A percentile compares a stretch with the other conserved stretches of the same genome.
Conservation (phyloP, 2,329 filamentous ascomycete species). For the Periglandula ipomoeae region DNA sequence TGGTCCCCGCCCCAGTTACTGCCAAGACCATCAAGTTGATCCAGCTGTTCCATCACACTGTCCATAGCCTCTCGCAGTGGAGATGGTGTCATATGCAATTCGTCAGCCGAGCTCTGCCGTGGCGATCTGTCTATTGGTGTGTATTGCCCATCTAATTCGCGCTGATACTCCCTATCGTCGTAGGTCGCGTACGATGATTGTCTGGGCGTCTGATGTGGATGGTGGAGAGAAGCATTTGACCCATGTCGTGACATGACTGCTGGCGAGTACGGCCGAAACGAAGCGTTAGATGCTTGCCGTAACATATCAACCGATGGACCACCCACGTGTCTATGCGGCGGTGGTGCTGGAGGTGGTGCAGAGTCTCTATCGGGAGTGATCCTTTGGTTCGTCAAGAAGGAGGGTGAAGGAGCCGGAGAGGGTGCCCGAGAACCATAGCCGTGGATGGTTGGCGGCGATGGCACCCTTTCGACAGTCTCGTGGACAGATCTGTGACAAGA, state of each 20-base stretch:
- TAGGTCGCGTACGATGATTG: conserved; percentile 33
- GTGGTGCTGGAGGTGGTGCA: conserved; percentile 73
- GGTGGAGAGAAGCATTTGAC: conserved; percentile 26
- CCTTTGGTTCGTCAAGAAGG: conserved; percentile 15
- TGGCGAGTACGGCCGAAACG: conserved; percentile 20
- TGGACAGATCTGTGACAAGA: conserved; percentile 18
- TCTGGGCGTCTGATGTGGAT: conserved; percentile 20
- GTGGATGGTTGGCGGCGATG: conserved; percentile 16
- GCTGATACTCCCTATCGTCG: conserved; percentile 23
- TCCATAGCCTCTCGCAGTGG: conserved; percentile 94
- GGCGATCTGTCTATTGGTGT: conserved; percentile 54
- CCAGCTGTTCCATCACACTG: conserved; percentile 89
- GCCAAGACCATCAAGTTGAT: conserved; percentile 57
- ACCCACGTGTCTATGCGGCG: conserved; percentile 65
- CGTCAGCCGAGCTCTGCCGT: conserved; percentile 57
- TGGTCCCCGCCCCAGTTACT: conserved; percentile 43
- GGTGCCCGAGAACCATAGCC: conserved; percentile 23
- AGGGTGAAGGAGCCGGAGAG: conserved; percentile 15
- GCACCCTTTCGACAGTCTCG: conserved; percentile 11
- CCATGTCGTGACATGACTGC: conserved; percentile 24
- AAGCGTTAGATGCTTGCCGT: conserved; percentile 28
- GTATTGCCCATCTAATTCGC: conserved; percentile 24
- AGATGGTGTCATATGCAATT: conserved; percentile 70
- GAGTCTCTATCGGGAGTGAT: conserved; percentile 35
- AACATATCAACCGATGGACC: conserved; percentile 16